Percentiles rank a stretch among this genome's conserved stretches.
These are phyloP conservation scores for Periconia macrospinosa DNA, from an alignment of 2,329 filamentous ascomycete species.

Conservation along the genomic window DNA sequence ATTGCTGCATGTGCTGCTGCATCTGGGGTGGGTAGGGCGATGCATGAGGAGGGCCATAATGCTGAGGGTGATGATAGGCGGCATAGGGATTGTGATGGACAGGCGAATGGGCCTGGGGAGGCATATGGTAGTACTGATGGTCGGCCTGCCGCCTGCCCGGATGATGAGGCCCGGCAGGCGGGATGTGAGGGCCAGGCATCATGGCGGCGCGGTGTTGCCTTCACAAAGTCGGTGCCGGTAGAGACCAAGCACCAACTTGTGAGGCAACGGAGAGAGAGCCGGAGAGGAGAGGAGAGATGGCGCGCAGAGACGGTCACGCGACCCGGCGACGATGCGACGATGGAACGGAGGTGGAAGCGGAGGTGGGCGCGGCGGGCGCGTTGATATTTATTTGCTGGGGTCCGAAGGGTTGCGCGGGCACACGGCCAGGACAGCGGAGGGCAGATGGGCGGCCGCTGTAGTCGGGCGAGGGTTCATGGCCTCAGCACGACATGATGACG, in stretches of 20 bases:
- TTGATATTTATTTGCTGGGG: constrained; percentile 29
- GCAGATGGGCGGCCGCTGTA: constrained; percentile 11
- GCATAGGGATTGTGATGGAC: constrained; percentile 43
- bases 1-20: constrained; percentile 42
- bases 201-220: constrained; percentile 59
- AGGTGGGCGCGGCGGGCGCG: not conserved
- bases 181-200: constrained; percentile 67
- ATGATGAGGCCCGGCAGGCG: constrained; percentile 42
- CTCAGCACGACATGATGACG: constrained; percentile 38
- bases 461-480: constrained; percentile 33
- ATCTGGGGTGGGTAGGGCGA: constrained; percentile 42
- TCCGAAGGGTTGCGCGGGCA: constrained; percentile 32
- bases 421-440: constrained; percentile 17
- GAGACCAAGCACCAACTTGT: constrained; percentile 42
- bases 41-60: constrained; percentile 45
- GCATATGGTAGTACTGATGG: constrained; percentile 37
- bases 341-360: not conserved
- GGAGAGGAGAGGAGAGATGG: constrained; percentile 2
- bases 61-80: constrained; percentile 41
- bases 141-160: constrained; percentile 46
- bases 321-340: constrained; percentile 1
- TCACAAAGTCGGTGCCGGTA: constrained; percentile 42
- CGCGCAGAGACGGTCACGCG: not conserved
- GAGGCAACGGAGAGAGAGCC: constrained; percentile 35
- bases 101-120: constrained; percentile 42